Percentiles rank a stretch among this genome's conserved stretches.
phyloP scores from a whole-genome alignment of 768 basidiomycete genomes.

The Termitomyces sp. region DNA sequence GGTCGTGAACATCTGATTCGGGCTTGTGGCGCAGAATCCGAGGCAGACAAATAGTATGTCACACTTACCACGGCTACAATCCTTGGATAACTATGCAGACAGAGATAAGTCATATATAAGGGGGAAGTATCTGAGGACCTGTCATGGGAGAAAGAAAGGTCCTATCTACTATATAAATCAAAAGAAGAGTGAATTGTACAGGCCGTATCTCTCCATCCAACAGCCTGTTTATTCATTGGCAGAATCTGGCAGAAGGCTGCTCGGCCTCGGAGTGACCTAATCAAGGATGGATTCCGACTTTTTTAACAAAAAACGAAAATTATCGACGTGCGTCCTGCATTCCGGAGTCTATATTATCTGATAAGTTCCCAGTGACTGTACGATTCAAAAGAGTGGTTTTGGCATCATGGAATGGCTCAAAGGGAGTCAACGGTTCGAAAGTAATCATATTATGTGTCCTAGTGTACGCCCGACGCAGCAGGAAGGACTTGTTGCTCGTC shows the following conservation, averaged over 20 bases:
- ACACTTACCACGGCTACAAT: neutral
- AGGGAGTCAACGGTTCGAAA: neutral
- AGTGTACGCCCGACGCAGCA: conserved; percentile 50
- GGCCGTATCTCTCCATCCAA: neutral
- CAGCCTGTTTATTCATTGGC: neutral
- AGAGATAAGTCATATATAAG: neutral
- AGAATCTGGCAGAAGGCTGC: neutral
- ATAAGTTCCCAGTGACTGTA: neutral
- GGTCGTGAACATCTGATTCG: too few relatives aligned
- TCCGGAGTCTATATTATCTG: neutral
- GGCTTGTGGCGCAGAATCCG: neutral
- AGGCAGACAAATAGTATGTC: neutral
- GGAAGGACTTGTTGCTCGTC: conserved; percentile 71
- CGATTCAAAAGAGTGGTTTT: neutral
- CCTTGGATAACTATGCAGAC: neutral
- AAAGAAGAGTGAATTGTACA: neutral
- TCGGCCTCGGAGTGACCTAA: neutral
- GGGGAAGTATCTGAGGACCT: neutral
- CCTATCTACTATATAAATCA: neutral
- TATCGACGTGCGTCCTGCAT: neutral
- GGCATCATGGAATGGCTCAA: neutral
- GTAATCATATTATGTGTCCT: neutral
- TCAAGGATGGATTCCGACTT: neutral
- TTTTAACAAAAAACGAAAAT: neutral
- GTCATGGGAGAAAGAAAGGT: neutral